phyloP scores from a whole-genome alignment of 176 grass and related monocot species.

The Olyra latifolia region DNA sequence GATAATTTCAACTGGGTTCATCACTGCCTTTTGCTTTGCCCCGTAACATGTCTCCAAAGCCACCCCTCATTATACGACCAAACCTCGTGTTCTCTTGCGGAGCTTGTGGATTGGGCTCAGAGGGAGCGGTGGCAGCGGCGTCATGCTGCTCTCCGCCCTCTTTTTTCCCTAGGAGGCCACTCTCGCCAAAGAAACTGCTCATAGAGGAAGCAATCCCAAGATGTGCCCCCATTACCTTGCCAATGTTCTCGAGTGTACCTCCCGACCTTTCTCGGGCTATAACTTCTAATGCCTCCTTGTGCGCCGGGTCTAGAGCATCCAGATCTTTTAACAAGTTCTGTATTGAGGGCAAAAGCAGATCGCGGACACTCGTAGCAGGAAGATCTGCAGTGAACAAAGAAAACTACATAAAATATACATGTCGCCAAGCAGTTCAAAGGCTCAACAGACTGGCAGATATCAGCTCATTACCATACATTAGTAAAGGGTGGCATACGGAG shows the following conservation, averaged over 20 bases:
- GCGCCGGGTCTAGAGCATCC: conserved; percentile 87
- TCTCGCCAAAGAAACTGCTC: conserved; percentile 85
- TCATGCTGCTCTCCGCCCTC: conserved; percentile 49
- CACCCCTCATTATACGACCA: conserved; percentile 76
- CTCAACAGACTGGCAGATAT: neutral
- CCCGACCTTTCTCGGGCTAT: conserved; percentile 78
- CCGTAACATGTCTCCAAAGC: conserved; percentile 85
- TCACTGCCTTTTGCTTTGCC: conserved; percentile 65
- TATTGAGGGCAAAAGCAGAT: conserved; percentile 84
- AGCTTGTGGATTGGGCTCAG: conserved; percentile 31
- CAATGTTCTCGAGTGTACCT: conserved; percentile 73
- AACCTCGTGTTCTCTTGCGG: conserved; percentile 75
- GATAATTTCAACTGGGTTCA: conserved; percentile 42
- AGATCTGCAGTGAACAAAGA: conserved; percentile 60
- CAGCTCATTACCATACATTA: neutral
- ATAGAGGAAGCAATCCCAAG: conserved; percentile 83
- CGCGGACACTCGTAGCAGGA: conserved; percentile 63
- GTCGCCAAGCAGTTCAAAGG: neutral
- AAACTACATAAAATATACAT: conserved; percentile 27
- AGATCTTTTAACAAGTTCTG: conserved; percentile 84
- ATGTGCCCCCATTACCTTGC: conserved; percentile 90
- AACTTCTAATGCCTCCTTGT: conserved; percentile 95
- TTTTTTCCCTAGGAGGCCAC: conserved; percentile 73
- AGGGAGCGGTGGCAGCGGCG: neutral
- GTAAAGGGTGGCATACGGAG: neutral